These are phyloP conservation scores for Alternaria sp. DNA, from an alignment of 2,329 filamentous ascomycete genomes.

Conservation along the genomic window DNA sequence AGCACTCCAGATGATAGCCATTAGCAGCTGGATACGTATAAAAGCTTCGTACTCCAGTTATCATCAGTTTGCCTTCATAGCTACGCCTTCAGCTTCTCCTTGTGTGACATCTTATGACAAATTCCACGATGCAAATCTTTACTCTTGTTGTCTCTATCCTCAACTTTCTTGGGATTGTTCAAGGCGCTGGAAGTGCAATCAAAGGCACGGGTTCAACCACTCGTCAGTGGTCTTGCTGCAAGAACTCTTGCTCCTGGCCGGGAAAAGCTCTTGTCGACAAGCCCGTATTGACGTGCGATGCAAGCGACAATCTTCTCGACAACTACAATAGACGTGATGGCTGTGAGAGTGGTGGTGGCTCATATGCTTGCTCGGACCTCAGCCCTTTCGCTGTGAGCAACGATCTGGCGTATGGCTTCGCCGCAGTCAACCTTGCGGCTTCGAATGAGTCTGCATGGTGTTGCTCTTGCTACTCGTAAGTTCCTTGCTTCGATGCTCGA, in stretches of 20 bases:
- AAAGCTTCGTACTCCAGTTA: neutral
- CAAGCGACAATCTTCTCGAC: constrained; percentile 61
- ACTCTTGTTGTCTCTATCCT: neutral
- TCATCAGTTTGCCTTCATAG: neutral
- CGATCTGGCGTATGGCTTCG: constrained; percentile 68
- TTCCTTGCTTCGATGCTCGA: neutral
- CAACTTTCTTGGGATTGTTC: neutral
- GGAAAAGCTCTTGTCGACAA: constrained; percentile 62
- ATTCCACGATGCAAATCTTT: neutral
- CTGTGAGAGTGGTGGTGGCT: constrained; percentile 65
- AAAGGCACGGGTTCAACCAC: constrained; percentile 30
- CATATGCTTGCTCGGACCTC: constrained; percentile 63
- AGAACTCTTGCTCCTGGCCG: constrained; percentile 64
- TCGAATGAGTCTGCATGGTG: constrained; percentile 68
- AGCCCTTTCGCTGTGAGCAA: constrained; percentile 67
- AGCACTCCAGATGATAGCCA: neutral
- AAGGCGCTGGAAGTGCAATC: constrained; percentile 20
- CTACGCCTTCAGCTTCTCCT: no score
- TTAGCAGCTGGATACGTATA: neutral
- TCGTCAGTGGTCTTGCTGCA: constrained; percentile 33
- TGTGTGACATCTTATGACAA: no score
- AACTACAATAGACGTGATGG: constrained; percentile 52
- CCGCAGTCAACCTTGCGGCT: constrained; percentile 66
- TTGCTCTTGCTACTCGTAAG: constrained; percentile 69
- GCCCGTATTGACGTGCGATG: constrained; percentile 62